These are phyloP conservation scores for Fusarium sp. DNA, from an alignment of 2,329 filamentous ascomycete species.

Conservation along the genomic window DNA sequence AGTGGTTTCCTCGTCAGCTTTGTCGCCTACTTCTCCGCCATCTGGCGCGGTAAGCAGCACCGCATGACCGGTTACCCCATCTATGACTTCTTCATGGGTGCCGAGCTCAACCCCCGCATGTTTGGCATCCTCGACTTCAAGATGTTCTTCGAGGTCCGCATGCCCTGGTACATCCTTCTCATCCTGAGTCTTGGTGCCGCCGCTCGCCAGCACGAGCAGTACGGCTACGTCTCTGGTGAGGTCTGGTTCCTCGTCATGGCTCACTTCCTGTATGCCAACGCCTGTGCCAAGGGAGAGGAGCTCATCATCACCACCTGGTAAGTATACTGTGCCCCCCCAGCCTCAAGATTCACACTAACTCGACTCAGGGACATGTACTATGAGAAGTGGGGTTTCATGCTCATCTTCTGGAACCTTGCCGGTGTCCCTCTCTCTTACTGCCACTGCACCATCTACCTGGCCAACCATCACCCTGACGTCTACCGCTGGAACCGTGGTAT, in stretches of 20 bases:
- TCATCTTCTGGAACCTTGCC: slow-evolving; percentile 97
- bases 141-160: slow-evolving; percentile 95
- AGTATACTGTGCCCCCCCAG: slow-evolving; percentile 14
- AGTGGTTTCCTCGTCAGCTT: slow-evolving; percentile 88
- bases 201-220: slow-evolving; percentile 84
- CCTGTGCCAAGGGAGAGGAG: slow-evolving; percentile 92
- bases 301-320: slow-evolving; percentile 86
- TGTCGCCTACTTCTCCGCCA: slow-evolving; percentile 87
- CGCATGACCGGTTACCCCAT: slow-evolving; percentile 90
- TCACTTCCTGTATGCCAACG: slow-evolving; percentile 92
- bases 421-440: slow-evolving; percentile 93
- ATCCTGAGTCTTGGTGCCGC: slow-evolving; percentile 81
- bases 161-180: slow-evolving; percentile 93
- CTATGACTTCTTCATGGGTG: slow-evolving; percentile 95
- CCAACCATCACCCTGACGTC: slow-evolving; percentile 81
- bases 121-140: slow-evolving; percentile 92
- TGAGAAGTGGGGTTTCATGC: slow-evolving; percentile 97
- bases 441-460: slow-evolving; percentile 91
- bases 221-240: slow-evolving; percentile 89
- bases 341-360: background rate
- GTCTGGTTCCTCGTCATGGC: slow-evolving; percentile 88
- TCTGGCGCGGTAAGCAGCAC: slow-evolving; percentile 84
- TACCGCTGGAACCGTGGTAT: slow-evolving; percentile 82
- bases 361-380: slow-evolving; percentile 84
- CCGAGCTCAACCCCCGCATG: slow-evolving; percentile 89